Percentiles rank a stretch among this genome's conserved stretches.
phyloP scores from a whole-genome alignment of 1,284 basidiomycete species.

The Cutaneotrichosporon spelunceum region DNA sequence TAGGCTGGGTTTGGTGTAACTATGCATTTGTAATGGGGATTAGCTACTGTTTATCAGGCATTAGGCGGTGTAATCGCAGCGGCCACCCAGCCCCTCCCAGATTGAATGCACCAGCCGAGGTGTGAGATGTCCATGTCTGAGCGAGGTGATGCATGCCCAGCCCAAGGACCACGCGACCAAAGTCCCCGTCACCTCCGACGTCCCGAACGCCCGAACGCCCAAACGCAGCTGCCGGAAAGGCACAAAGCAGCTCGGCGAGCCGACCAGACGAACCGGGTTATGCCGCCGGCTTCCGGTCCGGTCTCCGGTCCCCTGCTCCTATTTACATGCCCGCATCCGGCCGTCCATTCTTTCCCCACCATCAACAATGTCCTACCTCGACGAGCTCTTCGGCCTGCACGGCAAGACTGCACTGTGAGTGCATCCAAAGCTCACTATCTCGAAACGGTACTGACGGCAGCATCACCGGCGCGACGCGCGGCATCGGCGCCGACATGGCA shows the following conservation, averaged over 20 bases:
- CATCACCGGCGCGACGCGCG: constrained; percentile 51
- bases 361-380: constrained; percentile 39
- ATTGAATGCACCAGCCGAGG: too few relatives aligned
- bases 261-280: constrained; percentile 4
- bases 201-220: too few relatives aligned
- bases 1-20: neutral
- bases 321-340: neutral
- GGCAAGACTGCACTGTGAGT: constrained; percentile 55
- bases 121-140: too few relatives aligned
- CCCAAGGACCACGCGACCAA: too few relatives aligned
- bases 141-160: too few relatives aligned
- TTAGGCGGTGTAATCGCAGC: too few relatives aligned
- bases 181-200: too few relatives aligned
- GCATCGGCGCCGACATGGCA: constrained; percentile 50
- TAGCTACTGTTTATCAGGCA: neutral
- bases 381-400: constrained; percentile 52
- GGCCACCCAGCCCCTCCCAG: too few relatives aligned
- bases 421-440: neutral
- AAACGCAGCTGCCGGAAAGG: too few relatives aligned
- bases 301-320: constrained; percentile 1
- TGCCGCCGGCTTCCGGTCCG: constrained; percentile 16
- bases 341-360: neutral
- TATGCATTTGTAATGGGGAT: neutral
- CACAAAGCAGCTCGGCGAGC: too few relatives aligned
- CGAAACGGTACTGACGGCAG: constrained; percentile 32